Percentiles rank a stretch among this genome's conserved stretches.
phyloP scores from a whole-genome alignment of 1,284 basidiomycete genomes.

The Pholiota adiposa region DNA sequence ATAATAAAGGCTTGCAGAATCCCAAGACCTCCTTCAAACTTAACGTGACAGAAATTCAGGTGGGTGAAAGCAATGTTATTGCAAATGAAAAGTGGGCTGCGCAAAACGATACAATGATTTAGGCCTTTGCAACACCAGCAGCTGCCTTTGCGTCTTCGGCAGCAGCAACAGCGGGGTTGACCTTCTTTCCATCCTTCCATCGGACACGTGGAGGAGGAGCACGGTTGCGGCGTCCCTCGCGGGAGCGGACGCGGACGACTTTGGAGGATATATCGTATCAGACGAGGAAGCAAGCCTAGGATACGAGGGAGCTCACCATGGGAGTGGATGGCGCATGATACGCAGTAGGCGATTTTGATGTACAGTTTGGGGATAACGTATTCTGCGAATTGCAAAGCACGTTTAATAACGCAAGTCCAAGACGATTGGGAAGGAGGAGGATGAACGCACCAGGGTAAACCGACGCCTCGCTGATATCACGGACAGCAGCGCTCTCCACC shows the following conservation, averaged over 20 bases:
- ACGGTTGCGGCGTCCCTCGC: constrained; percentile 93
- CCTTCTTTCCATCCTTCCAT: constrained; percentile 99
- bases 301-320: constrained; percentile 66
- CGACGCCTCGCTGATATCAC: constrained; percentile 96
- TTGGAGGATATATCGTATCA: constrained; percentile 2
- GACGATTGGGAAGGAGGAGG: not conserved
- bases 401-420: constrained; percentile 10
- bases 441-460: constrained; percentile 91
- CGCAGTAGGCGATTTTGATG: constrained; percentile 99
- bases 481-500: constrained; percentile 97
- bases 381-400: constrained; percentile 54
- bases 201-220: constrained; percentile 94
- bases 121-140: constrained; percentile 44
- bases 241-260: constrained; percentile 96
- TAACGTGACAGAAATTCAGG: too few relatives aligned
- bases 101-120: constrained; percentile 25
- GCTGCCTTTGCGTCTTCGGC: constrained; percentile 66
- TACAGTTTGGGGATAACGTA: constrained; percentile 98
- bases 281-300: not conserved
- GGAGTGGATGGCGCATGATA: constrained; percentile 99
- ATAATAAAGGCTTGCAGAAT: too few relatives aligned
- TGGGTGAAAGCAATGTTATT: constrained; percentile 19
- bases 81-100: constrained; percentile 11
- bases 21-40: too few relatives aligned
- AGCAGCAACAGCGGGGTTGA: constrained; percentile 82